Evolutionary conservation across 2,329 filamentous ascomycete genomes (phyloP), one percentile per base, ranked within the genome.

Genomic region (Neofusicoccum ribis): DNA sequence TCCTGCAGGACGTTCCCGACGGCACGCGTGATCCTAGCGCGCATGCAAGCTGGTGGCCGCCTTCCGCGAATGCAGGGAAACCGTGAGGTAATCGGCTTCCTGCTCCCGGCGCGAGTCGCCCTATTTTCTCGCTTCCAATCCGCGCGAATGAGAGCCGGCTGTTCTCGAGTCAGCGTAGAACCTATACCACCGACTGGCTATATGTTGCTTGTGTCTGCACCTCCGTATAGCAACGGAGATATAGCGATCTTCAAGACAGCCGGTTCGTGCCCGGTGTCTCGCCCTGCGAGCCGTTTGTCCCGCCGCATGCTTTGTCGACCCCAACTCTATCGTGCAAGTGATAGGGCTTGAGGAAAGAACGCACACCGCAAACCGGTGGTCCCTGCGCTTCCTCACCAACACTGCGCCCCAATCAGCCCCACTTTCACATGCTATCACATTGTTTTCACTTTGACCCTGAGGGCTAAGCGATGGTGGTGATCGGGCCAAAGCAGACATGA

Each of bases 391-490:
- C 27, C 15, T 9, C 7, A 7, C 20, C 3, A 14, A 8, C 43
- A 47, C 56, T 60, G 31, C 31, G 56, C 56, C 43, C 9, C n/a
- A 9, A 39, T 9, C 41, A 8, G 56, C 41, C 56, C 56, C 56
- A 60, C 56, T 60, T 37, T 60, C 56, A 60, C 56, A 60, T 60
- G 56, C 43, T 46, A 36, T 27, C 41, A n/a, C 15, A 5, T n/a
- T 12, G 17, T 27, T 49, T n/a, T 8, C n/a, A 9, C 11, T 5
- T 23, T 2, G 23, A 23, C 23, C 23, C 23, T 23, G 23, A 23
- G 23, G 23, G 23, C 23, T 23, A 23, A 17, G 14, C 49, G 11
- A 37, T 20, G 14, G 17, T n/a, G 12, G 14, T 51, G 49, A 34
- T 34, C 31, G 20, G n/a, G 23, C 14, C 49, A 9, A 27, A 49